Base-by-base conservation (phyloP, 176 grass and related monocot genomes). In the Carex kokanica region DNA sequence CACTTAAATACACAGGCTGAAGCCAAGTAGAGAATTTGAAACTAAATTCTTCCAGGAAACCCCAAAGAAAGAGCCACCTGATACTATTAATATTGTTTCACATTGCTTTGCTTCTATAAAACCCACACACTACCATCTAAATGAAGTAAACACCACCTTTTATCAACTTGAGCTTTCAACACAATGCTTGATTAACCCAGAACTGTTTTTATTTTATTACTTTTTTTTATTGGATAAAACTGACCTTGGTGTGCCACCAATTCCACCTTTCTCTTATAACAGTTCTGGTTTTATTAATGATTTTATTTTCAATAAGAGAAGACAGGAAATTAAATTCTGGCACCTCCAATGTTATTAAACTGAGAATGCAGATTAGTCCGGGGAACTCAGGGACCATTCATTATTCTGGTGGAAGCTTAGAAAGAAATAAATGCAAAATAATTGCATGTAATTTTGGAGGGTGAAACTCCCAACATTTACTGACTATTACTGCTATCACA, bases 401-500 rank as follows among this genome's bases (percentile, higher is more conserved):
- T 67, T 70, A 70, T 7, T 70, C 67, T 36, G 41, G 13, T 25
- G 2, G 45, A 55, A 54, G 13, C 23, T 49, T 29, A 75, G 72
- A 77, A 53, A 27, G 24, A 17, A 77, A 55, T 2, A 55, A 77
- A 70, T 41, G 13, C 6, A 70, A 60, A 60, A 60, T 60, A 20
- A 21, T 60, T 60, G 17, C 57, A 60, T 60, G 18, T 21, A 47
- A 21, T 20, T 60, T 60, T 21, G 18, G 57, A n/a, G 20, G 69
- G 70, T 51, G 54, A 75, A 75, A 75, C 12, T 75, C 47, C 24
- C 24, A 40, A 74, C 41, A 54, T 27, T 75, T 27, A 53, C 47
- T 54, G 21, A 74, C 70, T 74, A 74, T 14, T 49, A 75, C 59
- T 61, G n/a, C 59, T 20, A 61, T 61, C n/a, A 61, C 41, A 74